phyloP scores from a whole-genome alignment of 2,329 filamentous ascomycete species.

The Aspergillus felis region DNA sequence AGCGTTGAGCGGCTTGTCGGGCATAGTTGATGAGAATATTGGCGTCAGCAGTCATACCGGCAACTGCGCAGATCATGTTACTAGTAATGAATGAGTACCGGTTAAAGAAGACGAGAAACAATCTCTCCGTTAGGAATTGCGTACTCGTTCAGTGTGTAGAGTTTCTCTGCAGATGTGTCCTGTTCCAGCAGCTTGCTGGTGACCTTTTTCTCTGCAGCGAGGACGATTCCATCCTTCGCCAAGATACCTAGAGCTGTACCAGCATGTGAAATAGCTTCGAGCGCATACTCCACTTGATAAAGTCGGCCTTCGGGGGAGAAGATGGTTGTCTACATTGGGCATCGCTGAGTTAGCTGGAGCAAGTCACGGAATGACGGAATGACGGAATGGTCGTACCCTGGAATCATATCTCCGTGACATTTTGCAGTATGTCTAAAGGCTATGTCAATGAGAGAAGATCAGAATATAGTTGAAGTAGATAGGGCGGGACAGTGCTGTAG shows the following conservation, averaged over 20 bases:
- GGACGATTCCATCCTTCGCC: conserved; percentile 95
- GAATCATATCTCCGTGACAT: conserved; percentile 99
- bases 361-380: conserved; percentile 16
- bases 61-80: conserved; percentile 99
- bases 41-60: conserved; percentile 98
- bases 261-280: conserved; percentile 97
- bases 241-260: conserved; percentile 95
- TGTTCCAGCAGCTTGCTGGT: conserved; percentile 99
- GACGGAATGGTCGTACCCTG: conserved; percentile 60
- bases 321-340: conserved; percentile 77
- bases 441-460: conserved; percentile 8
- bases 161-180: conserved; percentile 99
- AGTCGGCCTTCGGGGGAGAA: conserved; percentile 98
- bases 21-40: conserved; percentile 99
- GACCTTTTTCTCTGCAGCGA: conserved; percentile 97
- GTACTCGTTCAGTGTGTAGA: conserved; percentile 98
- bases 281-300: conserved; percentile 98
- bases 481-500: conserved; percentile 7
- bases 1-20: conserved; percentile 91
- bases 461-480: conserved; percentile 5
- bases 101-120: neutral
- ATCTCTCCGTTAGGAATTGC: conserved; percentile 28
- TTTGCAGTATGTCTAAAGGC: conserved; percentile 29
- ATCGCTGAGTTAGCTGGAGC: conserved; percentile 36
- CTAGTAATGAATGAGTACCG: conserved; percentile 43